Conservation (phyloP, 805 yeast genomes). For the Saccharomycopsis microspora region DNA sequence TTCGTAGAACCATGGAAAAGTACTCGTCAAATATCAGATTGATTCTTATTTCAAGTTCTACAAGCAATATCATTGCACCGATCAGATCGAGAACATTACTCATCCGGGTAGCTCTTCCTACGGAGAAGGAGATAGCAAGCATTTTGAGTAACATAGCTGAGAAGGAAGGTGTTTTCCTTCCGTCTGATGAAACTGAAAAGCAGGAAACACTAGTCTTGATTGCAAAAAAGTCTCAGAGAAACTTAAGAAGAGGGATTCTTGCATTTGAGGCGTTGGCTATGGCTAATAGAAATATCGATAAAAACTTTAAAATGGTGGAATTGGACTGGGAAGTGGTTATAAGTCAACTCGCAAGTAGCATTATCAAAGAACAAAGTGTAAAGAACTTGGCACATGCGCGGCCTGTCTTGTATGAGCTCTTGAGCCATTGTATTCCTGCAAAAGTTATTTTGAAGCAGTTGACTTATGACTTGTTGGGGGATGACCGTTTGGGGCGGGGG, state of each 20-base stretch:
- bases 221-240: constrained; percentile 48
- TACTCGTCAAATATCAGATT: constrained; percentile 81
- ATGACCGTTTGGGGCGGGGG: constrained; percentile 19
- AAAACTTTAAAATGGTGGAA: constrained; percentile 41
- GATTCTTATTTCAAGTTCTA: constrained; percentile 76
- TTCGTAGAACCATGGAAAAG: constrained; percentile 93
- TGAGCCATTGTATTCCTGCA: constrained; percentile 92
- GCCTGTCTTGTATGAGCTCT: constrained; percentile 64
- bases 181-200: constrained; percentile 26
- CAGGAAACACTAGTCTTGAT: constrained; percentile 37
- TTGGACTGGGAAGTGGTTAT: constrained; percentile 92
- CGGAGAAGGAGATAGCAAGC: constrained; percentile 39
- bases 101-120: constrained; percentile 81
- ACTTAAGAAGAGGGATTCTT: constrained; percentile 66
- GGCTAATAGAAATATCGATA: constrained; percentile 45
- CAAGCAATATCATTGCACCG: constrained; percentile 87
- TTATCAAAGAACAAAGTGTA: constrained; percentile 54
- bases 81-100: constrained; percentile 86
- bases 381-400: constrained; percentile 43
- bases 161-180: constrained; percentile 40
- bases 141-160: constrained; percentile 46
- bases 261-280: constrained; percentile 73
- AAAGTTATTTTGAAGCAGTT: constrained; percentile 61
- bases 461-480: constrained; percentile 32
- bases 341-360: constrained; percentile 45